Evolutionary conservation across 2,329 filamentous ascomycete genomes (phyloP), one percentile per base, ranked within the genome.

Genomic region (Diaporthe caulivora): DNA sequence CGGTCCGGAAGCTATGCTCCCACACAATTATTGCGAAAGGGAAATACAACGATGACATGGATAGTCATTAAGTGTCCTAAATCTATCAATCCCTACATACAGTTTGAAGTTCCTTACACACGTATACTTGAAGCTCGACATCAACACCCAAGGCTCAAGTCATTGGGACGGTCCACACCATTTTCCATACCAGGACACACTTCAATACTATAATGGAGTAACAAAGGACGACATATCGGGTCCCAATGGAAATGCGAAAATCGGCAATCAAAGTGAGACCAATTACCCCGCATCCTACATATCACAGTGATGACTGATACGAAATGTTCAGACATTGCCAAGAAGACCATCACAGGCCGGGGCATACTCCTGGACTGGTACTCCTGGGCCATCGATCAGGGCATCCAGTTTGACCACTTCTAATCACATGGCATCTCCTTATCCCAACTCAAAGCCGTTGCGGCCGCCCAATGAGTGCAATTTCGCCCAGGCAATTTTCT

Each of bases 81-180:
- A n/a, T n/a, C n/a, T n/a, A n/a, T n/a, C n/a, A n/a, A n/a, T n/a
- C n/a, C n/a, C n/a, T n/a, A n/a, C n/a, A n/a, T n/a, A n/a, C n/a
- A n/a, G n/a, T n/a, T n/a, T n/a, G n/a, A n/a, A n/a, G n/a, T n/a
- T n/a, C n/a, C n/a, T n/a, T n/a, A n/a, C n/a, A n/a, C n/a, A n/a
- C n/a, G n/a, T 34, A 9, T 11, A 8, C 5, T 8, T 13, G 15
- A 37, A 57, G 31, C 54, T 57, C 18, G 29, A 57, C 10, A 78
- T 88, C 73, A 88, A 88, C 78, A 86, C 85, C 4, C 86, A 87
- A 74, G 83, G 82, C 64, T 82, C 84, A 9, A 85, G 83, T 24
- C 86, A 87, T 74, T 87, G 86, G 86, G 86, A 87, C 80, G 85
- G 86, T 6, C 85, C 87, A 71, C 80, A 85, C 71, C 87, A 89